Conservation (phyloP, 169 alveolate genomes). For the Babesia caballi region DNA sequence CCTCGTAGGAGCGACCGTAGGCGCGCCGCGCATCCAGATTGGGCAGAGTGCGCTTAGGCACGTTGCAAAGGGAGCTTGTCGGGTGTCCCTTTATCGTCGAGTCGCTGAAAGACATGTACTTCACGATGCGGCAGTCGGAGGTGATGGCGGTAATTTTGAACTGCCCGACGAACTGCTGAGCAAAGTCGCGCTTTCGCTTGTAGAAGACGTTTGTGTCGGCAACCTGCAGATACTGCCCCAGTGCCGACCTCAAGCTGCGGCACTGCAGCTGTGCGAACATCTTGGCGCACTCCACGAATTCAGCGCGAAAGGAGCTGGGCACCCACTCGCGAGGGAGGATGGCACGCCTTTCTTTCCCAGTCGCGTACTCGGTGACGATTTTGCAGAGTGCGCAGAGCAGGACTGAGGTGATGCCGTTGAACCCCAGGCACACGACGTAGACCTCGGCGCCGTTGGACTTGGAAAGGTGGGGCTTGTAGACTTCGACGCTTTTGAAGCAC, state of each 20-base stretch:
- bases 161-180: slow-evolving; percentile 32
- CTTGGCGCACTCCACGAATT: slow-evolving; percentile 70
- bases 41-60: slow-evolving; percentile 31
- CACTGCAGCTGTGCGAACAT: slow-evolving; percentile 62
- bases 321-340: slow-evolving; percentile 71
- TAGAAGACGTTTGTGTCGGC: slow-evolving; percentile 48
- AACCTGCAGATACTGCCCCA: slow-evolving; percentile 28
- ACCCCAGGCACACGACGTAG: slow-evolving; percentile 68
- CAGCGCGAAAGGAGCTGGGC: slow-evolving; percentile 70
- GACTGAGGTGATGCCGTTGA: slow-evolving; percentile 75
- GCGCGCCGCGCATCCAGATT: slow-evolving; percentile 24
- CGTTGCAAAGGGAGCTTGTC: slow-evolving; percentile 54
- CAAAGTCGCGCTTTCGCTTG: slow-evolving; percentile 58
- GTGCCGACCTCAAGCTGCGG: slow-evolving; percentile 37
- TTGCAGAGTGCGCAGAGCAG: slow-evolving; percentile 65
- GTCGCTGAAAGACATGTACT: slow-evolving; percentile 37
- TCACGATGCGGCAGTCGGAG: slow-evolving; percentile 54
- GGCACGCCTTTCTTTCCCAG: slow-evolving; percentile 2
- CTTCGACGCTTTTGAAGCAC: slow-evolving; percentile 73
- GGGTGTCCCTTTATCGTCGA: slow-evolving; percentile 47
- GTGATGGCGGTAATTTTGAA: slow-evolving; percentile 43
- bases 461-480: slow-evolving; percentile 70
- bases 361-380: slow-evolving; percentile 43
- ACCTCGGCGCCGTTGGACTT: slow-evolving; percentile 70
- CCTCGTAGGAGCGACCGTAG: slow-evolving; percentile 10